Percentiles rank a stretch among this genome's conserved stretches.
These are phyloP conservation scores for Pyrenopolyporus hunteri DNA, from an alignment of 495 filamentous ascomycete species.

Conservation along the genomic window DNA sequence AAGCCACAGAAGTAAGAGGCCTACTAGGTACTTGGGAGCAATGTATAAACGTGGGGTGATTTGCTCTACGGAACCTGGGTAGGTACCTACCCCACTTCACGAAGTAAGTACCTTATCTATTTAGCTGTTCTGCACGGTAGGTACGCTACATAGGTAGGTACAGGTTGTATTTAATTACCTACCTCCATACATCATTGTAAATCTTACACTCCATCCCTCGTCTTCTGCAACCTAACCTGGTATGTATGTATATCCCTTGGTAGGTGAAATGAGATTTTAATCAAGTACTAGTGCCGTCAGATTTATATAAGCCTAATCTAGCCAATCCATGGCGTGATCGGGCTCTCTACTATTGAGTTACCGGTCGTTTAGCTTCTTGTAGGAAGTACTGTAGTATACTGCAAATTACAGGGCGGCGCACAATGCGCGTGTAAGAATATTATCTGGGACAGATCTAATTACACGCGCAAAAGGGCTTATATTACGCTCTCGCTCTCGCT, in stretches of 20 bases:
- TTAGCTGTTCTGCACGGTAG: neutral
- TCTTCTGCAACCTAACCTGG: too few species aligned
- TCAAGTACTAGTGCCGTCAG: neutral
- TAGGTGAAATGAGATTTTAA: too few species aligned
- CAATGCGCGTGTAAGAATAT: too few species aligned
- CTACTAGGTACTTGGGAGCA: neutral
- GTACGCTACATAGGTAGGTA: neutral
- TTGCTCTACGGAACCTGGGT: too few species aligned
- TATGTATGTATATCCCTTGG: too few species aligned
- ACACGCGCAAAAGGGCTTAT: too few species aligned
- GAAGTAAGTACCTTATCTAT: neutral
- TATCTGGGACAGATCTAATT: too few species aligned
- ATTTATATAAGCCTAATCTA: neutral
- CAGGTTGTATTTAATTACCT: too few species aligned
- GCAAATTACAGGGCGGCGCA: slow-evolving; percentile 26
- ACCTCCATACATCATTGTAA: too few species aligned
- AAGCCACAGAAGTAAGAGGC: neutral
- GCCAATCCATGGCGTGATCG: neutral
- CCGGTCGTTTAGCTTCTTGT: slow-evolving; percentile 6
- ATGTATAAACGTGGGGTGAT: slow-evolving; percentile 3
- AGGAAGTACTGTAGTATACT: slow-evolving; percentile 3
- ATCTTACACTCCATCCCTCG: too few species aligned
- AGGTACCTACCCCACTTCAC: neutral
- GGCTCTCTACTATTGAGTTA: neutral
- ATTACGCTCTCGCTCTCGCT: too few species aligned